A percentile compares a stretch with the other conserved stretches of the same genome.
Evolutionary conservation across 208 protist genomes (phyloP).

Genomic region (Tetramitus jugosus): DNA sequence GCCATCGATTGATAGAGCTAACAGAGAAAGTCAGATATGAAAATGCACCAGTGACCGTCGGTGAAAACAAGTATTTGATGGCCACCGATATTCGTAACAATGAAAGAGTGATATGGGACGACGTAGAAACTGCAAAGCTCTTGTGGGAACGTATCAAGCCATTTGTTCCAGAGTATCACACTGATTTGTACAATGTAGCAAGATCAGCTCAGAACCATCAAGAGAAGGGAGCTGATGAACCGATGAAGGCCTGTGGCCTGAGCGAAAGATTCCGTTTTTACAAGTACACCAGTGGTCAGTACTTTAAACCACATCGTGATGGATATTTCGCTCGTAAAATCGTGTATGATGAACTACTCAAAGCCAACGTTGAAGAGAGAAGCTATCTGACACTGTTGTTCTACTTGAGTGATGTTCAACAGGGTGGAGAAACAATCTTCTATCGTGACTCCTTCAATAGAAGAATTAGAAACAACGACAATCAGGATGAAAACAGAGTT

Average conservation of each 20-base stretch:
- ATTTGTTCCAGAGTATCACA: not conserved
- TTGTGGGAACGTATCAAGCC: not conserved
- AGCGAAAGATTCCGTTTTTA: conserved; percentile 22
- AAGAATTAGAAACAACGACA: too few relatives aligned
- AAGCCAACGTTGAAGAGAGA: not conserved
- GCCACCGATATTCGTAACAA: not conserved
- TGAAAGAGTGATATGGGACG: conserved; percentile 11
- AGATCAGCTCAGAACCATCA: too few relatives aligned
- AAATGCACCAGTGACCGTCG: not conserved
- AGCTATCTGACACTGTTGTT: not conserved
- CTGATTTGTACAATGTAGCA: too few relatives aligned
- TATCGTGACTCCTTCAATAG: too few relatives aligned
- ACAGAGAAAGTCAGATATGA: not conserved
- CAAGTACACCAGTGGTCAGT: not conserved
- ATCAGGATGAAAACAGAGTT: not conserved
- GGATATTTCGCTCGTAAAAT: not conserved
- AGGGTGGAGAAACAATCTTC: conserved; percentile 11
- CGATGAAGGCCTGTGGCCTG: not conserved
- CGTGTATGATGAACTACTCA: too few relatives aligned
- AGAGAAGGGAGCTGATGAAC: not conserved
- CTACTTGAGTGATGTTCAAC: not conserved
- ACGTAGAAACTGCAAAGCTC: not conserved
- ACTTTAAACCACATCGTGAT: conserved; percentile 9
- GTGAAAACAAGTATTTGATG: not conserved
- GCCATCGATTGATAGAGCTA: not conserved